Conservation (phyloP, 805 yeast species). For the Millerozyma miso region DNA sequence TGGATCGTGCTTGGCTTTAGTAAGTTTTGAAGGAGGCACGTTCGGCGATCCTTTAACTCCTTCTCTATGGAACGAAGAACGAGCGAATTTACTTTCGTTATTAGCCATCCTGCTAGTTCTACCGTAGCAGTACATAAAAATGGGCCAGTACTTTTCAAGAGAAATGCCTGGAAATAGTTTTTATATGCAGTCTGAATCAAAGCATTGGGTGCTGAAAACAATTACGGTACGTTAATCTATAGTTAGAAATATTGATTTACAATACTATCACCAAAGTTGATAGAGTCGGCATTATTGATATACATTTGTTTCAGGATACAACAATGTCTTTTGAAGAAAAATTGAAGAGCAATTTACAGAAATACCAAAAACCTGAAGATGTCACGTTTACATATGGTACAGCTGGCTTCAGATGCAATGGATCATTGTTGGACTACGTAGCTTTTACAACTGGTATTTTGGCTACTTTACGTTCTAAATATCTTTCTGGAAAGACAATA, state of each 20-base stretch:
- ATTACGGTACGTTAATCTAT: too few species aligned
- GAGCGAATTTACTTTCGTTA: slow-evolving; percentile 17
- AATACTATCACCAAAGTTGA: not conserved
- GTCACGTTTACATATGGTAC: slow-evolving; percentile 75
- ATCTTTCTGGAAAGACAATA: slow-evolving; percentile 59
- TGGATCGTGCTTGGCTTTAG: slow-evolving; percentile 15
- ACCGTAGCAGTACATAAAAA: too few species aligned
- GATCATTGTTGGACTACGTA: slow-evolving; percentile 68
- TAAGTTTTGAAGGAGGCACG: slow-evolving; percentile 10
- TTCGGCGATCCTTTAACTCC: slow-evolving; percentile 10
- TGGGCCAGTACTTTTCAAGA: not conserved
- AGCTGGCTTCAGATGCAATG: slow-evolving; percentile 88
- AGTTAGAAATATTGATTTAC: not conserved
- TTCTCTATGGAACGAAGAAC: slow-evolving; percentile 30
- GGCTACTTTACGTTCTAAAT: slow-evolving; percentile 79
- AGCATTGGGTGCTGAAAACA: not conserved
- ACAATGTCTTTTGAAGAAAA: slow-evolving; percentile 4
- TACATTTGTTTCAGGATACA: too few species aligned
- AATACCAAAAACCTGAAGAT: slow-evolving; percentile 43
- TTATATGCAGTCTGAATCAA: not conserved
- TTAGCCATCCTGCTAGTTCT: slow-evolving; percentile 4
- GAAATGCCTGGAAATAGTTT: not conserved
- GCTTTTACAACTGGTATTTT: slow-evolving; percentile 79
- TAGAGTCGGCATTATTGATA: not conserved
- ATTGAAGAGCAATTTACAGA: slow-evolving; percentile 6